Evolutionary conservation across 352 stramenopile species (phyloP), one percentile per base, ranked within the genome.

Genomic region (Globisporangium rhizosaccharum): DNA sequence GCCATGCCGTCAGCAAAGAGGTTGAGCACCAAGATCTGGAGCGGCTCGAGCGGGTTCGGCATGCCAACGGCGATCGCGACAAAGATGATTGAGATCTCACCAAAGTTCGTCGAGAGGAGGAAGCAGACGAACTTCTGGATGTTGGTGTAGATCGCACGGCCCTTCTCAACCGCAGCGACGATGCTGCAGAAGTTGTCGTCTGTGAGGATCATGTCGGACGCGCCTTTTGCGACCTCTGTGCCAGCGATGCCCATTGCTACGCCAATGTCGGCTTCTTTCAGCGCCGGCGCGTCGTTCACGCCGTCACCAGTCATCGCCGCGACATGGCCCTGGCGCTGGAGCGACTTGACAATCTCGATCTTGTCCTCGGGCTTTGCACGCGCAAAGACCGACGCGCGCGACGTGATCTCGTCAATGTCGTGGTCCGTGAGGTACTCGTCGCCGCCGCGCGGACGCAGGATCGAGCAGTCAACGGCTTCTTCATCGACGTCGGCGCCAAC

Each of bases 171-270:
- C 17, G 96, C 96, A 9, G 94, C 83, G n/a, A 99, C 96, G 64
- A 99, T 99, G 36, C 94, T 98, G 25, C 82, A 85, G 71, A 99
- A 99, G 65, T 98, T 98, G 75, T 99, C 97, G 72, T 99, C 97
- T 1, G 98, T 84, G 28, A 99, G 73, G 53, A 99, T 96, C 70
- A 99, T 99, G 62, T 99, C 96, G 0, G 96, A 97, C 3, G 97
- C 97, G 56, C 98, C 94, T 73, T 99, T 99, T 1, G 97, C 96
- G 44, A 99, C 97, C 71, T 98, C 88, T 2, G 96, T 99, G 47
- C 96, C 97, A 8, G 94, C 89, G 61, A 99, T 92, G 33, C 96
- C 96, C 97, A 99, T 99, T 7, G 95, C 96, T 41, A 99, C 58
- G 10, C 58, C 53, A 14, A 59, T 59, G 18, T 59, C 26, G 26